Evolutionary conservation across 2,329 filamentous ascomycete genomes (phyloP).

Genomic region (Parastagonospora nodorum): DNA sequence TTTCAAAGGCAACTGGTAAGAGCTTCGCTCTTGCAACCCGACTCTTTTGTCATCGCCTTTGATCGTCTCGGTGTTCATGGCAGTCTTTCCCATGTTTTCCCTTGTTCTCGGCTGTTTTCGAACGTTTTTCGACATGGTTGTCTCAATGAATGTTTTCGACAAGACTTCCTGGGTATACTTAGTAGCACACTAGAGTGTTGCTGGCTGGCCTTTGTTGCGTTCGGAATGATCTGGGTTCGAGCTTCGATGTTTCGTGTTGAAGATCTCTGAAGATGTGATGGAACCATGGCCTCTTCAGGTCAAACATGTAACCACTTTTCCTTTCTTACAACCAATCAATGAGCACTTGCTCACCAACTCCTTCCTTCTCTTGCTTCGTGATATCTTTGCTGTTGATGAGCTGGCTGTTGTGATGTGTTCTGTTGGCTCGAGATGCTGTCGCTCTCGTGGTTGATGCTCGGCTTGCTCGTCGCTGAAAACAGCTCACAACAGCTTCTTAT

Average conservation of each 20-base stretch:
- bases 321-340: constrained; percentile 10
- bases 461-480: too few species aligned
- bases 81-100: constrained; percentile 2
- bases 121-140: constrained; percentile 19
- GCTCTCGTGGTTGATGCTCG: background rate
- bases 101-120: constrained; percentile 14
- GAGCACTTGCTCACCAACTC: constrained; percentile 19
- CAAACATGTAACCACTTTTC: constrained; percentile 8
- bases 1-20: constrained; percentile 11
- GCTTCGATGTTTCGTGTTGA: constrained; percentile 8
- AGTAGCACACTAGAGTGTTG: constrained; percentile 12
- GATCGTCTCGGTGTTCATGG: background rate
- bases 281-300: constrained; percentile 11
- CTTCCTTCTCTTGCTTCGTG: constrained; percentile 8
- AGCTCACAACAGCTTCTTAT: too few species aligned
- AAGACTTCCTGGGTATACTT: constrained; percentile 13
- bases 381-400: background rate
- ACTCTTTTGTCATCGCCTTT: background rate
- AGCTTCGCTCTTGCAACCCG: constrained; percentile 3
- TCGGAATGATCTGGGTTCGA: constrained; percentile 17
- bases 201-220: constrained; percentile 10
- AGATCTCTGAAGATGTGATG: constrained; percentile 24
- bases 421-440: background rate
- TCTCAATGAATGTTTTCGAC: constrained; percentile 11
- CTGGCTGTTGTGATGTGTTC: background rate